Base-by-base conservation (phyloP, 164 flowering plant species). In the Chimonanthus praecox region DNA sequence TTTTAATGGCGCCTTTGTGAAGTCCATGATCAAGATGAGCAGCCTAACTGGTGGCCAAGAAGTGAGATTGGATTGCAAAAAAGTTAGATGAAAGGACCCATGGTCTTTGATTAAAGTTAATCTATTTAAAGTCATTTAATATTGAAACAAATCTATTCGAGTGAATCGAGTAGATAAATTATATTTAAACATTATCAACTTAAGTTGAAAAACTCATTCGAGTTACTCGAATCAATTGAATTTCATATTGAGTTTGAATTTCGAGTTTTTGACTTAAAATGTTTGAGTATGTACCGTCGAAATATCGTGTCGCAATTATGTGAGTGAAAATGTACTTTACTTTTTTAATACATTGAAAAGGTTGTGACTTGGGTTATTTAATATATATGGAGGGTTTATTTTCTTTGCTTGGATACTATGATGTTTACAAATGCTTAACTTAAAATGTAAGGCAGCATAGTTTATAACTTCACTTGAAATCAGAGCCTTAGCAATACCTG, bases 11-110 rank as follows among this genome's bases (percentile, higher is more conserved):
- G 97, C 92, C 7, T 94, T 94, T 81, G 91, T 81, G 3, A 74
- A 87, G 81, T 88, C 94, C 70, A 94, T 94, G 96, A 80, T 92
- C 82, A 89, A 85, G 86, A 92, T 94, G 96, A 86, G 98, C 60
- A 85, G 90, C 80, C 76, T 94, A 63, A 78, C 61, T 5, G 92
- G 90, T 67, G 86, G 82, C 16, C 89, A 80, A 74, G 98, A 90
- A 77, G 85, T 94, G 71, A 85, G 98, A 65, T 74, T 77, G 47
- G 72, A 89, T 58, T 94, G 98, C 75, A 83, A 79, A 69, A 79
- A 81, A 51, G 89, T 88, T 78, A 78, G 64, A 16, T 73, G 75
- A 73, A 67, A 18, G 50, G 45, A 16, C 3, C 18, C 61, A 49
- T 69, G 60, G 20, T 49, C 46, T 50, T 49, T 7, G 68, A 54